Evolutionary conservation across 495 filamentous ascomycete genomes (phyloP), one percentile per base, ranked within the genome.

Genomic region (Lindgomyces ingoldianus): DNA sequence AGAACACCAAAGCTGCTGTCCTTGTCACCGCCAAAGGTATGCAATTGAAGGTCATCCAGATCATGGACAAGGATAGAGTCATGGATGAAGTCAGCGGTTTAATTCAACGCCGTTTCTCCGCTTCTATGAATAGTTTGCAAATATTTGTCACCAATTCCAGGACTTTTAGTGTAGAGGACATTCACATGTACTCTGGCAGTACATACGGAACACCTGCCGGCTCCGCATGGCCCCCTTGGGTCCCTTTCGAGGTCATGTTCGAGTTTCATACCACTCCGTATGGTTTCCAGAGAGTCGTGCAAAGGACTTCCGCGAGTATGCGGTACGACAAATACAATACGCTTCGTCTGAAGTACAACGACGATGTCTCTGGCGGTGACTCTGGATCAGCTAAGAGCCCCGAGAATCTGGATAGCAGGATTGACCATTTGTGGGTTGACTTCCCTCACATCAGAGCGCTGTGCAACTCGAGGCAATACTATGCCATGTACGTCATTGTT

Each of bases 251-350:
- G 77, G 90, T 95, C 60, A 96, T 97, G 88, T 97, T 96, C 65
- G 93, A 98, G 77, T 98, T 96, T 76, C 78, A 91, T 56, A 79
- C 88, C 19, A 89, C 93, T 71, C 93, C 94, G 0, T 96, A 96
- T 71, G 94, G 95, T 27, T 98, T 97, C 79, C 92, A 91, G 65
- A 84, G 95, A 26, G 91, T 98, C 27, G 91, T 98, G 45, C 90
- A 96, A 69, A 89, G 90, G 74, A 98, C 94, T 4, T 98, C 94
- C 1, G 93, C 93, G 33, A 92, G 85, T 72, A 80, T 98, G 52
- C 87, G 93, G 60, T 98, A 95, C 71, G 93, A 98, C 80, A 98
- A 98, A 75, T 97, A 93, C 82, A 98, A 98, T 74, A 94, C 92
- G 41, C 84, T 98, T 49, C 91, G 94, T 50, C 79, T 98, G 60